Base-by-base conservation (phyloP, 1,284 basidiomycete species). In the Ustilago nuda region DNA sequence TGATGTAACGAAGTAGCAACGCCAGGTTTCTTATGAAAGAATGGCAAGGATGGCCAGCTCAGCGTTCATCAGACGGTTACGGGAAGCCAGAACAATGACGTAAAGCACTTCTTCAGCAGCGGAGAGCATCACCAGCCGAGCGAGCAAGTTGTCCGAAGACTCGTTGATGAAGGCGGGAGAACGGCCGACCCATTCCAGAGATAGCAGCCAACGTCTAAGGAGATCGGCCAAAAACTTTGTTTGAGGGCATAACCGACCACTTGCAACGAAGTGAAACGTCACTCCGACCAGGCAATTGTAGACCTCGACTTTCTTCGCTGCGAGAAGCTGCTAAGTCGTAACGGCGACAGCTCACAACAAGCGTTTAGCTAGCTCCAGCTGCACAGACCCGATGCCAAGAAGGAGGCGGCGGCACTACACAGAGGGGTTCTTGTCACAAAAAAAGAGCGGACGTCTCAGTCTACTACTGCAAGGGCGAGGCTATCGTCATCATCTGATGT, bases 21-120 rank as follows among this genome's bases (percentile, higher is more conserved):
- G 23, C 8, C 27, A 45, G 55, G 12, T 36, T 19, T 33, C 33
- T 53, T 50, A 45, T 27, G 55, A 56, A 43, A 56, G 41, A 43
- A 46, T 45, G 33, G 30, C 32, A 23, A 36, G 23, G 23, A 27
- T 27, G 43, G 3, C 43, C 43, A 45, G 17, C 43, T 45, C 43
- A 15, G 39, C 11, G 39, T 17, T 41, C 39, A 41, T 17, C 12
- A 17, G 11, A 45, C n/a, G 19, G 6, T 19, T 43, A 27, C n/a
- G 1, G 46, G 23, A 48, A n/a, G n/a, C 48, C 23, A 30, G 45
- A 27, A 50, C 27, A 50, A 50, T 50, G 48, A 5, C 11, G 23
- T 32, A 6, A 50, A 50, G 48, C 43, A 23, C 43, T 45, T 17
- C 13, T 15, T 41, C 39, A 41, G 39, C 8, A 27, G 23, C 23